These are phyloP conservation scores for Laguncularia racemosa DNA, from an alignment of 345 rosid genomes.

Conservation along the genomic window DNA sequence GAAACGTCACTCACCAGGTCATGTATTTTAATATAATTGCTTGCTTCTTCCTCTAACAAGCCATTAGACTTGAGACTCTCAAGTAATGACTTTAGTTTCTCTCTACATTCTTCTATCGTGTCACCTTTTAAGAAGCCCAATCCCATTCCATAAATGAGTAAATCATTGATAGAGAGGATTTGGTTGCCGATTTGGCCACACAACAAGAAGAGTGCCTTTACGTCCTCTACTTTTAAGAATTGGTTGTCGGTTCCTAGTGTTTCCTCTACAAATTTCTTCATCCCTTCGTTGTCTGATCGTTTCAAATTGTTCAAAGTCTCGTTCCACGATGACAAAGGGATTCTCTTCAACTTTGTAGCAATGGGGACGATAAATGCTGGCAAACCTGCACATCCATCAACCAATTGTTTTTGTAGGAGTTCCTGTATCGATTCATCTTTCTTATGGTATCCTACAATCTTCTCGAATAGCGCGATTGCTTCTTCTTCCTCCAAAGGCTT, in stretches of 20 bases:
- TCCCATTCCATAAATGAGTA: constrained; percentile 15
- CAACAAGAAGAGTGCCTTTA: neutral
- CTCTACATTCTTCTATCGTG: constrained; percentile 4
- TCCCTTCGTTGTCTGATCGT: neutral
- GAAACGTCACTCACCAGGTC: constrained; percentile 14
- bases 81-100: neutral
- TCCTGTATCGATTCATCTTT: no score
- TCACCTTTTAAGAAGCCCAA: constrained; percentile 7
- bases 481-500: no score
- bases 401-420: no score
- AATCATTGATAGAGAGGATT: neutral
- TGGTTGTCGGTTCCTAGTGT: neutral
- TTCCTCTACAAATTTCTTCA: neutral
- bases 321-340: neutral
- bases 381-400: no score
- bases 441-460: no score
- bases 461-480: no score
- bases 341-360: no score
- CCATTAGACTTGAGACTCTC: constrained; percentile 12
- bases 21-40: constrained; percentile 13
- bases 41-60: constrained; percentile 9
- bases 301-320: neutral
- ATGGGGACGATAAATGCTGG: no score
- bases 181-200: neutral
- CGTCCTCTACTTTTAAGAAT: neutral